Base-by-base conservation (phyloP, 768 basidiomycete genomes). In the Glaciozyma martinii region DNA sequence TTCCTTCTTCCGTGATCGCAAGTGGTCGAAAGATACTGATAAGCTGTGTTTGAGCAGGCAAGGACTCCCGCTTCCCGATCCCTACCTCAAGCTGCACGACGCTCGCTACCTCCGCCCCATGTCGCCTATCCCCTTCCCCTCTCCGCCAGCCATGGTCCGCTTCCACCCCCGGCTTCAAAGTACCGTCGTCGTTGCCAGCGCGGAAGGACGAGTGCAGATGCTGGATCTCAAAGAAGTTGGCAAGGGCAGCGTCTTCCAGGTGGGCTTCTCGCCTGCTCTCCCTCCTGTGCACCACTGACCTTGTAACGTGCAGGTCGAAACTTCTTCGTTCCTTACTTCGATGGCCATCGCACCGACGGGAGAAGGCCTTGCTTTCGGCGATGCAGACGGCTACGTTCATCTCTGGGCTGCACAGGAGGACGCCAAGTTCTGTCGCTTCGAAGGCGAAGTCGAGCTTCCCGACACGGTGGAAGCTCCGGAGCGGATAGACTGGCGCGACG, bases 71-170 rank as follows among this genome's bases (percentile, higher is more conserved):
- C 82, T 87, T 61, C 88, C 89, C 0, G 94, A 97, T 75, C 89
- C 91, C 4, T 80, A 92, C 42, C 90, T 99, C 68, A 95, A 94
- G 77, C 81, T 97, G 18, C 95, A 87, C 72, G 94, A 99, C 76
- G 72, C 90, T 37, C 86, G 94, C 37, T 89, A 82, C 29, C 83
- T 97, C 80, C 82, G 84, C 47, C 81, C 90, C 1, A 80, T 97
- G 3, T 82, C 90, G 4, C 90, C 94, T 0, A 81, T 97, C 37
- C 84, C 89, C 2, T 97, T 95, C 75, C 84, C 90, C 8, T 83
- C 86, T 16, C 87, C 88, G 0, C 92, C 94, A 1, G 83, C 88
- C 1, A 92, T 93, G 75, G 86, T 93, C 67, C 84, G 87, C 56
- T 75, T 87, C 32, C 80, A 92, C 40, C 90, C 92, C 1, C 86